phyloP scores from a whole-genome alignment of 495 filamentous ascomycete genomes.

The Penicillium paradoxum region DNA sequence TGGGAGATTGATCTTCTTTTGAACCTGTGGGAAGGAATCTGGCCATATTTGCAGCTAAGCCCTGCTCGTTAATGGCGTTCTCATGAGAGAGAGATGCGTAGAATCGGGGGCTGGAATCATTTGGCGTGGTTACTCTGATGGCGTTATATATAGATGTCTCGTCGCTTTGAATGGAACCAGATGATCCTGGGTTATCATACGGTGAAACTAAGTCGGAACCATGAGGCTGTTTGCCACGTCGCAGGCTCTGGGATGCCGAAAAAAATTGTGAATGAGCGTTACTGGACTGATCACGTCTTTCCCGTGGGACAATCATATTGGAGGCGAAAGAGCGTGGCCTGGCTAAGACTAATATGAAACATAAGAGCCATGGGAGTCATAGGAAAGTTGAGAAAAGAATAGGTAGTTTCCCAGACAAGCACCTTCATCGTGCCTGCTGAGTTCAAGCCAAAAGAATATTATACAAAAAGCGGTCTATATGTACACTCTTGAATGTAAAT shows the following conservation, averaged over 20 bases:
- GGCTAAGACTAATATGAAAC: not conserved
- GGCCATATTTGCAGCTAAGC: slow-evolving; percentile 31
- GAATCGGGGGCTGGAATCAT: slow-evolving; percentile 11
- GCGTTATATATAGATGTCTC: slow-evolving; percentile 45
- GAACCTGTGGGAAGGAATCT: slow-evolving; percentile 24
- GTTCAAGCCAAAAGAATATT: slow-evolving; percentile 16
- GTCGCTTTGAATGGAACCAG: slow-evolving; percentile 32
- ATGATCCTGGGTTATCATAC: slow-evolving; percentile 27
- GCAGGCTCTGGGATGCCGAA: slow-evolving; percentile 4
- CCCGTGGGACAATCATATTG: slow-evolving; percentile 6
- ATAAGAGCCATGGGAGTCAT: not conserved
- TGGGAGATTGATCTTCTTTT: slow-evolving; percentile 1
- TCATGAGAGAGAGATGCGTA: slow-evolving; percentile 4
- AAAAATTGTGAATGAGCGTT: slow-evolving; percentile 6
- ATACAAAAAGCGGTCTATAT: slow-evolving; percentile 22
- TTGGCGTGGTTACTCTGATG: slow-evolving; percentile 20
- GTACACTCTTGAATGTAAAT: slow-evolving; percentile 15
- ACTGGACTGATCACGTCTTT: slow-evolving; percentile 1
- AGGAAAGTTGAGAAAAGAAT: not conserved
- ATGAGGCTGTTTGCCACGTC: slow-evolving; percentile 4
- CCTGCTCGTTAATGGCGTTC: slow-evolving; percentile 21
- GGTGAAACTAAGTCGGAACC: slow-evolving; percentile 13
- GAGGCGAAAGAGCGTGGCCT: slow-evolving; percentile 4
- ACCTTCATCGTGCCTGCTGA: slow-evolving; percentile 22
- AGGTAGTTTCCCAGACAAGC: not conserved